phyloP scores from a whole-genome alignment of 768 basidiomycete species.

The Atractiella rhizophila region DNA sequence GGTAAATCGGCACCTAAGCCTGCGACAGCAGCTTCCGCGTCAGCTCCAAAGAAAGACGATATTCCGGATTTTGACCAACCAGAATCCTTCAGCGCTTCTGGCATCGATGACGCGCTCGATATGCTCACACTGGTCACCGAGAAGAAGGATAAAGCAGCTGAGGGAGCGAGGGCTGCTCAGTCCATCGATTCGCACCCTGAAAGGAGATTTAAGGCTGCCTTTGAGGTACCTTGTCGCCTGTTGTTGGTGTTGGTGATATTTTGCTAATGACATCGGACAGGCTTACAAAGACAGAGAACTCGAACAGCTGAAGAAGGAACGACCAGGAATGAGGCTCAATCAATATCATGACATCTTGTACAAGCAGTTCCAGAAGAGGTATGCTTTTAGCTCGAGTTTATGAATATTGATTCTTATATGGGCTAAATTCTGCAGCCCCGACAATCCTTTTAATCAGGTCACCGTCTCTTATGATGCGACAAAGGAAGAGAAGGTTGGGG shows the following conservation, averaged over 20 bases:
- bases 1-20: constrained; percentile 6
- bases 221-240: too few relatives aligned
- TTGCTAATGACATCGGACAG: too few relatives aligned
- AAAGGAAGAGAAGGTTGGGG: constrained; percentile 25
- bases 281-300: constrained; percentile 6
- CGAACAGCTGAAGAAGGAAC: constrained; percentile 18
- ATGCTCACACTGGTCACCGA: constrained; percentile 23
- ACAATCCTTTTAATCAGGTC: constrained; percentile 24
- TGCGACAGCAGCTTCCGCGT: constrained; percentile 17
- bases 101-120: constrained; percentile 20
- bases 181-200: constrained; percentile 17
- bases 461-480: constrained; percentile 19
- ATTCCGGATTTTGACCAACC: constrained; percentile 11
- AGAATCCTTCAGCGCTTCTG: neutral
- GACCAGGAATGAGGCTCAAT: constrained; percentile 25
- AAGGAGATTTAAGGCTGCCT: constrained; percentile 27
- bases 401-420: neutral
- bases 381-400: constrained; percentile 5
- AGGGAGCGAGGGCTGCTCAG: constrained; percentile 19
- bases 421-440: constrained; percentile 1
- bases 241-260: too few relatives aligned
- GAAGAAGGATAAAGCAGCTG: constrained; percentile 22
- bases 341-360: constrained; percentile 19
- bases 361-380: constrained; percentile 8
- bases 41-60: constrained; percentile 17